Base-by-base conservation (phyloP, 768 basidiomycete species). In the Termitomyces sp. region DNA sequence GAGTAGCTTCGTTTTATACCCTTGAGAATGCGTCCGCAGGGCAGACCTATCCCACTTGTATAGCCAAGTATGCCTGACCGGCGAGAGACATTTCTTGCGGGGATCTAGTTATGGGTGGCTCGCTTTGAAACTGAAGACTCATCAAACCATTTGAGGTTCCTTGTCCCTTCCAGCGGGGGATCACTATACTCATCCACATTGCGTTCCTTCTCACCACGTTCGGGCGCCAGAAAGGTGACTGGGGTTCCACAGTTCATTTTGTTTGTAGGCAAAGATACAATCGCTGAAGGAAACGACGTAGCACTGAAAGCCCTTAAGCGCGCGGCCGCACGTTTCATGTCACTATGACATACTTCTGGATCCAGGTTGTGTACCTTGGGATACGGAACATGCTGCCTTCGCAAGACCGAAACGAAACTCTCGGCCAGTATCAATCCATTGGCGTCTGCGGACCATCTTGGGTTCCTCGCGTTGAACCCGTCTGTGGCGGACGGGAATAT, bases 161-260 rank as follows among this genome's bases (percentile, higher is more conserved):
- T 59, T 69, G 41, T 63, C 41, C 12, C 65, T 81, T 12, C 74
- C 76, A 0, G 59, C 70, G 10, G 80, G 77, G 78, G 79, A 81
- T 60, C 77, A 79, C 60, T 34, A 45, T n/a, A n/a, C n/a, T n/a
- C n/a, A n/a, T n/a, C n/a, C n/a, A n/a, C n/a, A n/a, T n/a, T n/a
- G n/a, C n/a, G n/a, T n/a, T n/a, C n/a, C n/a, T n/a, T n/a, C n/a
- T n/a, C n/a, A n/a, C n/a, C n/a, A n/a, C n/a, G n/a, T n/a, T n/a
- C n/a, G n/a, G n/a, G n/a, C n/a, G n/a, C n/a, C n/a, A n/a, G n/a
- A n/a, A n/a, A n/a, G n/a, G n/a, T n/a, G n/a, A n/a, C n/a, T n/a
- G n/a, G n/a, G n/a, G n/a, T n/a, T n/a, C n/a, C n/a, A n/a, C n/a
- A n/a, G n/a, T n/a, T n/a, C n/a, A n/a, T n/a, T n/a, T n/a, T n/a